Base-by-base conservation (phyloP, 2,329 filamentous ascomycete species). In the Stagonosporopsis chrysanthemi region DNA sequence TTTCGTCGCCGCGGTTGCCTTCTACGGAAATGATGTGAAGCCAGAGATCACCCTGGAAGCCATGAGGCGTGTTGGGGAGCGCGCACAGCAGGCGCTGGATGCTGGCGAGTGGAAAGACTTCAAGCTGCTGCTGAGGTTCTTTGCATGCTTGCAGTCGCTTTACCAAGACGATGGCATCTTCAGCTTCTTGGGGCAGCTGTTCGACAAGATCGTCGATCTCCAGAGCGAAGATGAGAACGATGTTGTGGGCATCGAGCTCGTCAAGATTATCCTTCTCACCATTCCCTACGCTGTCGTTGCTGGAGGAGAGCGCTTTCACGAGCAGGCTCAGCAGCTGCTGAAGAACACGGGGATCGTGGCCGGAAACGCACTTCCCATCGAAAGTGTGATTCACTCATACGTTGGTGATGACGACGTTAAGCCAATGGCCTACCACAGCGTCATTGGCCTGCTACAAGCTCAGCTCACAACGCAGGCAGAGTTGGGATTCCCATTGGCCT, bases 281-380 rank as follows among this genome's bases (percentile, higher is more conserved):
- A 90, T 99, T 56, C 94, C 95, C 0, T 99, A 98, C 75, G 89
- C 90, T 3, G 82, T 83, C 3, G 86, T 87, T 46, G 66, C 72
- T 5, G 69, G 72, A 29, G 74, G 72, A 35, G 62, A 47, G 36
- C 66, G 65, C 17, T 74, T 71, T 52, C 88, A 90, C 70, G 86
- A 89, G 66, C 83, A 90, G 63, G 92, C 92, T 2, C 83, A 84
- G 1, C 88, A 90, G 43, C 82, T 98, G 50, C 87, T 99, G 74
- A 91, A 96, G 64, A 97, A 96, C 81, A 98, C 95, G 2, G 93
- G 95, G 53, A 92, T 98, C 63, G 96, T 98, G 67, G 92, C 94
- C 11, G 91, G 90, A 2, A 92, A 95, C 61, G 90, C 91, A 11
- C 91, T 97, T 74, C 85, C 90, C 2, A 83, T 98, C 33, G 93